Evolutionary conservation across 768 basidiomycete species (phyloP), one percentile per base, ranked within the genome.

Genomic region (Tephrocybe sp.): DNA sequence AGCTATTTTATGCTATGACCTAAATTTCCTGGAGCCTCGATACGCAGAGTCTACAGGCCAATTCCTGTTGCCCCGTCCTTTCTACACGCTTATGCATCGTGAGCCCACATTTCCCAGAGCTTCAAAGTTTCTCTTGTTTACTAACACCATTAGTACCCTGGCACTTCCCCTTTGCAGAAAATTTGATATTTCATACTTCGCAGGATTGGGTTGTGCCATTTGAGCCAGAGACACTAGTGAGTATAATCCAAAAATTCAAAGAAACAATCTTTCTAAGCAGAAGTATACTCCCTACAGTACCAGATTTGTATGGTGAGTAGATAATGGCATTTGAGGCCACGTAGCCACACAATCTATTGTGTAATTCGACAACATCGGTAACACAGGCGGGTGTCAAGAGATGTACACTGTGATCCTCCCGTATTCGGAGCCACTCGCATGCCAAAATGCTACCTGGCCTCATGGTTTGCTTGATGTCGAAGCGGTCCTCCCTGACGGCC

Each of bases 11-110:
- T 34, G 46, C 37, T 30, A 34, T 21, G 7, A 5, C 28, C 7
- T 12, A 30, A 6, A 30, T 30, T 30, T 12, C 28, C 28, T 6
- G 28, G 28, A n/a, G 40, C 28, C 46, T 37, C 30, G 6, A 21
- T 14, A 24, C 41, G 17, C 43, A 41, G n/a, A 51, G n/a, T 18
- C 1, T 55, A n/a, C 45, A 85, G 84, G 4, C 82, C 81, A 7
- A 76, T 78, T 56, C 79, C 80, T 3, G 65, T 64, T 5, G 73
- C 81, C 4, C 84, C 84, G 14, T 85, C 83, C 62, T 80, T 66
- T 59, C 75, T 85, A 3, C 80, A 83, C 59, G 71, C 85, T 8
- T 84, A 80, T 59, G 80, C 81, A 12, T 83, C 82, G 83, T 83
- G 50, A 62, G 81, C n/a, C n/a, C n/a, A n/a, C n/a, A n/a, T n/a